A percentile compares a stretch with the other conserved stretches of the same genome.
Evolutionary conservation across 352 stramenopile species (phyloP).

Genomic region (Globisporangium acanthophoron): DNA sequence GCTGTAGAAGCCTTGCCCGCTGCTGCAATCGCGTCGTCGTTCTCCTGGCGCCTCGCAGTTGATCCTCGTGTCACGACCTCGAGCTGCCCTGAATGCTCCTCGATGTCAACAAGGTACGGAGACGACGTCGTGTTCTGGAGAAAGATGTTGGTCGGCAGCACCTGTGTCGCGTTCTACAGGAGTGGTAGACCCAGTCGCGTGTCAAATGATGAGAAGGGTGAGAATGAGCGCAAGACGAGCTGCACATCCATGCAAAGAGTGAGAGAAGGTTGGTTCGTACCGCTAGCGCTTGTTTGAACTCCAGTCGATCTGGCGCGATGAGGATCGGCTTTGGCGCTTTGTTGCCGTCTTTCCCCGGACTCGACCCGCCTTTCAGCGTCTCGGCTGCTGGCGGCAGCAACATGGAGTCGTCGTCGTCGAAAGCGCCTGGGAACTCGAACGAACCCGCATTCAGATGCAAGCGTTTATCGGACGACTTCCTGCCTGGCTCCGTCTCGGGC

Average conservation of each 20-base stretch:
- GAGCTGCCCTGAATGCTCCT: constrained; percentile 43
- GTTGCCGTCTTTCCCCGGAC: constrained; percentile 21
- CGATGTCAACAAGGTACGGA: constrained; percentile 54
- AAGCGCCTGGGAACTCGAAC: constrained; percentile 30
- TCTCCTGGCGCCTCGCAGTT: not conserved
- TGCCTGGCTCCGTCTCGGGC: constrained; percentile 41
- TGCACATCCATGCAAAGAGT: not conserved
- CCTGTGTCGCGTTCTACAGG: constrained; percentile 24
- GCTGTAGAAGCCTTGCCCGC: constrained; percentile 8
- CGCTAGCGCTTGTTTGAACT: constrained; percentile 53
- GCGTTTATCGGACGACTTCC: constrained; percentile 37
- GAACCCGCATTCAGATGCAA: constrained; percentile 20
- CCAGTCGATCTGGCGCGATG: constrained; percentile 50
- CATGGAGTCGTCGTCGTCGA: constrained; percentile 16
- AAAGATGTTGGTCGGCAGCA: constrained; percentile 68
- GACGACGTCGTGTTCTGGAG: constrained; percentile 64
- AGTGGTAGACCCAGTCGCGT: not conserved
- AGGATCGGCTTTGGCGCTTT: constrained; percentile 31
- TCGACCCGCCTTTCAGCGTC: constrained; percentile 12
- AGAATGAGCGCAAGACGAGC: not conserved
- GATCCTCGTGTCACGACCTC: constrained; percentile 50
- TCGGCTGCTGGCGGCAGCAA: constrained; percentile 12
- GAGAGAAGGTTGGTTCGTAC: constrained; percentile 10
- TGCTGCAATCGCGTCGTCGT: not conserved
- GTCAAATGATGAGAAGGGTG: not conserved